These are phyloP conservation scores for Geotrichum aggregatum DNA, from an alignment of 1,139 yeast species.

Conservation along the genomic window DNA sequence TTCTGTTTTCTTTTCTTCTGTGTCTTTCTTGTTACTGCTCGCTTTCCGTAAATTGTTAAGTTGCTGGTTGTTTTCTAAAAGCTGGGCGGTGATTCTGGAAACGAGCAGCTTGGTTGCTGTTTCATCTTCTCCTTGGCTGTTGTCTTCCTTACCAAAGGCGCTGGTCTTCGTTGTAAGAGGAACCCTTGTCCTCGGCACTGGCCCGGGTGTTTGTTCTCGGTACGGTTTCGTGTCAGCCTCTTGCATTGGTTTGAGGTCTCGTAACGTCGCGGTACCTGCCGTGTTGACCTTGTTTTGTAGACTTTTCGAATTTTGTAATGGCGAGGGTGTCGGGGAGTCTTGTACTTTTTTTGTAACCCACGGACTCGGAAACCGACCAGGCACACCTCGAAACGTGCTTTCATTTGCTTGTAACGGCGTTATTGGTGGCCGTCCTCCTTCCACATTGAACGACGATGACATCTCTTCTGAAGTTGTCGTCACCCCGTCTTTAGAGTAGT, in stretches of 20 bases:
- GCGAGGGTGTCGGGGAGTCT: too few species aligned
- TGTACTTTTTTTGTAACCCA: neutral
- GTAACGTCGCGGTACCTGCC: too few species aligned
- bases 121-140: conserved; percentile 1
- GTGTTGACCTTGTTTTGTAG: too few species aligned
- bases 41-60: conserved; percentile 8
- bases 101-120: too few species aligned
- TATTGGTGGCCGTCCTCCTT: neutral
- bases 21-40: conserved; percentile 6
- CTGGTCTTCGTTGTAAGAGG: too few species aligned
- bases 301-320: too few species aligned
- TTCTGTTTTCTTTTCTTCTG: conserved; percentile 6
- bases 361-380: conserved; percentile 17
- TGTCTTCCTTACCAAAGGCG: neutral
- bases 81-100: conserved; percentile 5
- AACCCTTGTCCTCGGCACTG: neutral
- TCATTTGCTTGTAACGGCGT: conserved; percentile 17
- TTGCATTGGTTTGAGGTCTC: too few species aligned
- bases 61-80: conserved; percentile 16
- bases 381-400: conserved; percentile 17
- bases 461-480: too few species aligned
- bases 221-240: neutral
- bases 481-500: conserved; percentile 4
- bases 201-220: neutral
- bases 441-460: neutral